Evolutionary conservation across 441 rosid genomes (phyloP).

Genomic region (Arabidopsis hybrid): DNA sequence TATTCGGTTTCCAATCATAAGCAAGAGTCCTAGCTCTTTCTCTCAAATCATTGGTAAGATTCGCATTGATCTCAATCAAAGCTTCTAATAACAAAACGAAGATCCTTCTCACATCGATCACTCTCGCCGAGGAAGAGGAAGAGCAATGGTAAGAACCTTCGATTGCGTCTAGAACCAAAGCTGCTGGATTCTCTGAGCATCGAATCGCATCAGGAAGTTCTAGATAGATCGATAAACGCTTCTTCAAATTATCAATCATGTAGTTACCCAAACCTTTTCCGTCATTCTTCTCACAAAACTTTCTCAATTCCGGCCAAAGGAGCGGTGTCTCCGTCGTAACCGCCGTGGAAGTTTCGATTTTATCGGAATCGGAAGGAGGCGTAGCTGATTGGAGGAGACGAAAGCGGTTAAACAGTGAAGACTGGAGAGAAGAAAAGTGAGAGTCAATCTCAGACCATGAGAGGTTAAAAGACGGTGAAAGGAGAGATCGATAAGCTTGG

Average conservation of each 20-base stretch:
- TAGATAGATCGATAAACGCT: conserved; percentile 45
- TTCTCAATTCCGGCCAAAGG: conserved; percentile 53
- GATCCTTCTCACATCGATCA: conserved; percentile 48
- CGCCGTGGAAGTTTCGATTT: neutral
- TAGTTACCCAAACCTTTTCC: conserved; percentile 65
- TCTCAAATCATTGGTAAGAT: conserved; percentile 50
- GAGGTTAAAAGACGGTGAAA: conserved; percentile 55
- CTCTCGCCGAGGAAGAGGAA: conserved; percentile 24
- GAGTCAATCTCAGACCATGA: conserved; percentile 73
- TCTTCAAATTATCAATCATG: conserved; percentile 46
- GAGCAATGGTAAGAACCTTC: conserved; percentile 52
- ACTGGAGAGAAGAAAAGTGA: conserved; percentile 60
- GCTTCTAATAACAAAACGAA: conserved; percentile 66
- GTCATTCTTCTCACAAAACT: conserved; percentile 68
- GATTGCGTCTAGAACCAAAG: conserved; percentile 70
- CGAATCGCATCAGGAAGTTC: conserved; percentile 59
- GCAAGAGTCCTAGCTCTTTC: conserved; percentile 70
- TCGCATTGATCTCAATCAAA: conserved; percentile 50
- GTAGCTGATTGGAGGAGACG: conserved; percentile 52
- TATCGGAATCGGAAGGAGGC: neutral
- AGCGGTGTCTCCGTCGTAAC: conserved; percentile 21
- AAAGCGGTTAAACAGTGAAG: conserved; percentile 52
- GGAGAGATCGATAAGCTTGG: conserved; percentile 55
- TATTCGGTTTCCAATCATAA: conserved; percentile 60
- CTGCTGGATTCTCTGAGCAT: conserved; percentile 52